These are phyloP conservation scores for Venturiaceae sp. DNA, from an alignment of 2,329 filamentous ascomycete genomes.

Conservation along the genomic window DNA sequence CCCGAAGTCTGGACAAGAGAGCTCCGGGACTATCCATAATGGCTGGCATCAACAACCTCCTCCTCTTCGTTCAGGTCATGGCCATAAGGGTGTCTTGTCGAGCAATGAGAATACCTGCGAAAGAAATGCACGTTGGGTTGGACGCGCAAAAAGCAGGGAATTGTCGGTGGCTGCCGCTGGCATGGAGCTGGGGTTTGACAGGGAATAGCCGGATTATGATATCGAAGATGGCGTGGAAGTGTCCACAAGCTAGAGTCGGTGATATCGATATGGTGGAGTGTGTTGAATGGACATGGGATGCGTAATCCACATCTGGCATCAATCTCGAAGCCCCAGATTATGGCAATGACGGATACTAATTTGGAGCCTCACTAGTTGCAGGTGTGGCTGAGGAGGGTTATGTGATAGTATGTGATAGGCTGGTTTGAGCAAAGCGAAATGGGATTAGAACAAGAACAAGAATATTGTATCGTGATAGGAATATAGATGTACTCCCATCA, in stretches of 20 bases:
- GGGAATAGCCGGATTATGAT: not conserved
- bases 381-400: not conserved
- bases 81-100: not conserved
- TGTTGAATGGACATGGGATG: not conserved
- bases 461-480: no score
- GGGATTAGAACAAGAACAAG: no score
- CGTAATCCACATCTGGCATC: not conserved
- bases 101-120: no score
- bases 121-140: not conserved
- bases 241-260: no score
- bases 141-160: not conserved
- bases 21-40: conserved; percentile 17
- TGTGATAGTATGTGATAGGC: not conserved
- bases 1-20: conserved; percentile 23
- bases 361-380: not conserved
- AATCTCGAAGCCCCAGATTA: no score
- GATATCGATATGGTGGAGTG: no score
- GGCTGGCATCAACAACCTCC: conserved; percentile 7
- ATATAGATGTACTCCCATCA: no score
- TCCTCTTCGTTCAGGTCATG: not conserved
- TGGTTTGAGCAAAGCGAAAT: no score
- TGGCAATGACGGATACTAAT: not conserved
- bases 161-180: not conserved
- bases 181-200: not conserved
- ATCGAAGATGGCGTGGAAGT: no score